Base-by-base conservation (phyloP, 192 early-diverging fungal genomes). In the Coemansia furcata region DNA sequence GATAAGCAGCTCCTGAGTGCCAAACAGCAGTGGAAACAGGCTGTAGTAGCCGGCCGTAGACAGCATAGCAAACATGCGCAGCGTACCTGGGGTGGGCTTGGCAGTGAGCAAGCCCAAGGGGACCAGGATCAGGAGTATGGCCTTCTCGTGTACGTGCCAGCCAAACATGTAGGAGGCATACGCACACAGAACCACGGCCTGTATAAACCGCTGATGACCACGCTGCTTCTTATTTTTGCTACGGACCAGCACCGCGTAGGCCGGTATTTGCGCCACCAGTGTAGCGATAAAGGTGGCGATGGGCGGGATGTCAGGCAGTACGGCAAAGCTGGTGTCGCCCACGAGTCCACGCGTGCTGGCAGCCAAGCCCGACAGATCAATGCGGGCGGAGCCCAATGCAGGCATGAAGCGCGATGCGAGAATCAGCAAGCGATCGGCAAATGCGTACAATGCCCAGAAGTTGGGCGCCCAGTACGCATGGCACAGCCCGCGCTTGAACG, bases 131-230 rank as follows among this genome's bases (percentile, higher is more conserved):
- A 97, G 64, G 63, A 99, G 80, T 14, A 96, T 88, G 0, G 97
- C 97, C 75, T 99, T 99, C 66, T 99, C 97, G 65, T 99, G 97
- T 17, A 99, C 97, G 81, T 99, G 97, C 95, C 95, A 99, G 38
- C 95, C 95, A 78, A 96, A 97, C 68, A 96, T 69, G 74, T 92
- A 99, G 26, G 95, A 94, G 6, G 91, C 86, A 60, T 90, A 95
- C 3, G 88, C 93, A 60, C 92, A 94, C 21, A 95, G 80, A 6
- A 93, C 88, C 11, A 97, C 70, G 0, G 73, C 17, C 59, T 89
- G 80, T 26, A 97, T 37, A 60, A 99, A 94, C 23, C 78, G 85
- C 15, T 55, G 60, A 26, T 84, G 85, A 6, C 76, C 86, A 4
- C 90, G 86, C 4, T 65, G 59, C 86, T 86, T 91, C 37, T 21